Base-by-base conservation (phyloP, 139 green algal species). In the Tetratostichococcus sp. region DNA sequence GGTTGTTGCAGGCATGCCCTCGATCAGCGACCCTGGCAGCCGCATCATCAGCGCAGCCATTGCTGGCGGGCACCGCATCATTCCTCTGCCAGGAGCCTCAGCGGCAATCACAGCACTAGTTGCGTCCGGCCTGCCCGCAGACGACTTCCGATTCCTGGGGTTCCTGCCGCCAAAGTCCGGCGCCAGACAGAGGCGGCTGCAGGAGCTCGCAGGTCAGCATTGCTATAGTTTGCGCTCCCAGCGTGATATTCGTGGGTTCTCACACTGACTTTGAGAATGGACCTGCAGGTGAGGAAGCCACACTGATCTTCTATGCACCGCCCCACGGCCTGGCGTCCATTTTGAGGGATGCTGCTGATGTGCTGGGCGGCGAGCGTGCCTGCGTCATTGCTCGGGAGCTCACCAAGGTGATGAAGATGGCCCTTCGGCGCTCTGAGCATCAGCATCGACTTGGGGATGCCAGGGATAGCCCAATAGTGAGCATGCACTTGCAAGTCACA, bases 401-500 rank as follows among this genome's bases (percentile, higher is more conserved):
- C 28, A 97, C 92, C 59, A 97, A 98, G 81, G 26, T 90, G 33
- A n/a, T n/a, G n/a, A n/a, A n/a, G n/a, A n/a, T n/a, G n/a, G n/a
- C n/a, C n/a, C n/a, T n/a, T n/a, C n/a, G n/a, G n/a, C n/a, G n/a
- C n/a, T n/a, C n/a, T n/a, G n/a, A n/a, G n/a, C n/a, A n/a, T n/a
- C n/a, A n/a, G n/a, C n/a, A n/a, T n/a, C n/a, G n/a, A n/a, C n/a
- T n/a, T n/a, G n/a, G n/a, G n/a, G n/a, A n/a, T n/a, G n/a, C n/a
- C n/a, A n/a, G n/a, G n/a, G n/a, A n/a, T n/a, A n/a, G n/a, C n/a
- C n/a, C n/a, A n/a, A n/a, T n/a, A n/a, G n/a, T n/a, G n/a, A n/a
- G n/a, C n/a, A n/a, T n/a, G n/a, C n/a, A n/a, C n/a, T n/a, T n/a
- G n/a, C n/a, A n/a, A n/a, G n/a, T n/a, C n/a, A n/a, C n/a, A n/a